Evolutionary conservation across 805 yeast species (phyloP), one percentile per base, ranked within the genome.

Genomic region (Metschnikowia henanensis): DNA sequence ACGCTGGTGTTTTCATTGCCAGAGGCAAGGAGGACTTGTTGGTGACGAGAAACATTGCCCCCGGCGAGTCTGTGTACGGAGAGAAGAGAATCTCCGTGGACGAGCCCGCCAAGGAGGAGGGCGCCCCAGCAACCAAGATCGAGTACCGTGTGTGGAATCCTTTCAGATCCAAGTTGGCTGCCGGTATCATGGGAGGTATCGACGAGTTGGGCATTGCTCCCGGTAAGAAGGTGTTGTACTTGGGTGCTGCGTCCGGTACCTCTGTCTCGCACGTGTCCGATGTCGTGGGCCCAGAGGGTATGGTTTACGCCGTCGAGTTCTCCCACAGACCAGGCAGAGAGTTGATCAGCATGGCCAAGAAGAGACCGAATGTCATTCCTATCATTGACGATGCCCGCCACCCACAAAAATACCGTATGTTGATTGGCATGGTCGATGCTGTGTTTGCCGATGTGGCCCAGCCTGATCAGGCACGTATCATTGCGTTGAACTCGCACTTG

Each of bases 111-210:
- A 81, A 76, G 61, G 95, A 86, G 65, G 95, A 86, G 63, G 86
- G 85, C 64, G 87, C 83, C 47, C 87, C 94, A 57, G 83, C 94
- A 55, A 90, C 97, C 64, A 94, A 94, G 79, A 80, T 83, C 50
- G 99, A 94, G 78, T 94, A 94, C 84, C 91, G 99, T 81, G 99
- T 94, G 58, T 94, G 99, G 99, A 94, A 94, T 76, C 99, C 99
- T 53, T 94, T 94, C 87, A 87, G 99, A 84, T 92, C 98, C 48
- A 94, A 94, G 81, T 79, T 94, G 76, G 99, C 99, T 68, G 99
- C 99, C 52, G 99, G 99, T 87, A 88, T 94, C 58, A 87, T 94
- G 89, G 99, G 99, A 76, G 99, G 99, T 86, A 75, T 94, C 59
- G 99, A 92, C 68, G 97, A 94, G 76, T 75, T 94, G 59, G 95